Evolutionary conservation across 805 yeast species (phyloP).

Genomic region (Saccharomycopsis fermentans): DNA sequence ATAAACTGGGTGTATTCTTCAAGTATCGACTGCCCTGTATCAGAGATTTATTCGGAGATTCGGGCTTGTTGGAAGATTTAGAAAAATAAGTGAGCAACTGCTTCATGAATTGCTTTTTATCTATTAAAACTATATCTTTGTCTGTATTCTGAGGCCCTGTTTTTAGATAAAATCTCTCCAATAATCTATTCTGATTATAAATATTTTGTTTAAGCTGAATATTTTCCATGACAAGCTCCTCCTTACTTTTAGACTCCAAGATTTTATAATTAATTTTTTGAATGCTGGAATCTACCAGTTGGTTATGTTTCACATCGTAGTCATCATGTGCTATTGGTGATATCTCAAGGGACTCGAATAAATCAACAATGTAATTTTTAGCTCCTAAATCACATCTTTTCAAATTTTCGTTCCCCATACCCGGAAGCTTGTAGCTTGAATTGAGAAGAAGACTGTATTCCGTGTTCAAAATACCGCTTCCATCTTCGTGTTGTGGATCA

Average conservation of each 20-base stretch:
- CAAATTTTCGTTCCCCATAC: background rate
- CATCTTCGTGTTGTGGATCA: background rate
- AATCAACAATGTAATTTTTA: background rate
- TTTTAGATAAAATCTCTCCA: conserved; percentile 3
- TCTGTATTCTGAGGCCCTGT: background rate
- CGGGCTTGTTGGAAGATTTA: background rate
- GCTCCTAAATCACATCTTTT: background rate
- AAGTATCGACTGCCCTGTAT: background rate
- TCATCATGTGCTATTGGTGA: background rate
- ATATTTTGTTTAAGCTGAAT: conserved; percentile 11
- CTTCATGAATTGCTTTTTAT: conserved; percentile 8
- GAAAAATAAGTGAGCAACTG: background rate
- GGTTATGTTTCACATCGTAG: background rate
- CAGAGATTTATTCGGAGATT: background rate
- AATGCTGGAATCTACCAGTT: background rate
- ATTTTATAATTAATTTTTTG: background rate
- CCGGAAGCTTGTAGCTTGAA: background rate
- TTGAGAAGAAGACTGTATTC: conserved; percentile 9
- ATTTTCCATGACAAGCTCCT: conserved; percentile 15
- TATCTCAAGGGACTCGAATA: conserved; percentile 5
- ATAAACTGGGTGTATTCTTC: background rate
- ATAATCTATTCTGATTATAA: conserved; percentile 2
- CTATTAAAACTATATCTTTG: conserved; percentile 12
- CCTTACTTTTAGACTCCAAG: conserved; percentile 9
- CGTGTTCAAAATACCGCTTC: conserved; percentile 2